Conservation (phyloP, 805 yeast genomes). For the Ogataea ramenticola region DNA sequence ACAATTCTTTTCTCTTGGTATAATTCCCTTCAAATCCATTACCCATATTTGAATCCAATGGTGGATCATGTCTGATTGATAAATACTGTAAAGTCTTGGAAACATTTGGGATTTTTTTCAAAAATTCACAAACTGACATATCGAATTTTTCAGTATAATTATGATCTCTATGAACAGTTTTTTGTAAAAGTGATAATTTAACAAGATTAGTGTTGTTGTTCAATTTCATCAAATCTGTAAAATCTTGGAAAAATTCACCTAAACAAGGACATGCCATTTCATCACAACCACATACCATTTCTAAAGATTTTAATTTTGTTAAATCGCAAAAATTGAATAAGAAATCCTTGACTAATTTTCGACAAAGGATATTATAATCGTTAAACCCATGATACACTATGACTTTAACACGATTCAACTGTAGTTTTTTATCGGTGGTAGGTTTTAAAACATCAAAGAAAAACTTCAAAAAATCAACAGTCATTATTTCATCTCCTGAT, state of each 20-base stretch:
- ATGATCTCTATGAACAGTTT: constrained; percentile 34
- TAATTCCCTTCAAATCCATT: constrained; percentile 76
- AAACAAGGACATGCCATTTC: constrained; percentile 39
- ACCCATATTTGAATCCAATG: constrained; percentile 44
- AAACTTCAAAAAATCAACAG: constrained; percentile 27
- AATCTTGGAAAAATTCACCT: constrained; percentile 26
- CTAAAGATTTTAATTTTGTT: constrained; percentile 31
- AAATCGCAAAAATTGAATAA: constrained; percentile 26
- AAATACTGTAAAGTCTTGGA: constrained; percentile 30
- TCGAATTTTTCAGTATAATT: constrained; percentile 52
- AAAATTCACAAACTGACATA: constrained; percentile 35
- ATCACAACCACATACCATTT: constrained; percentile 49
- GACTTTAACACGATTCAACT: constrained; percentile 29
- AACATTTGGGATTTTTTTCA: constrained; percentile 28
- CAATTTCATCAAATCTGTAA: constrained; percentile 1
- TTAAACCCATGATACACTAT: constrained; percentile 39
- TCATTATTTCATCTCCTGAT: constrained; percentile 8
- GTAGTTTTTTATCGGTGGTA: constrained; percentile 4
- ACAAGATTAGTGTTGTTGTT: constrained; percentile 3
- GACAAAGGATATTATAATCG: constrained; percentile 29
- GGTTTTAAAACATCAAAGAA: constrained; percentile 14
- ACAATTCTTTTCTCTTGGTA: constrained; percentile 48
- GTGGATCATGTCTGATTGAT: constrained; percentile 52
- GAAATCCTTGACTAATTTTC: constrained; percentile 23
- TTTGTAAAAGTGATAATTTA: constrained; percentile 23